phyloP scores from a whole-genome alignment of 1,284 basidiomycete species.

The Xanthoconium separans region DNA sequence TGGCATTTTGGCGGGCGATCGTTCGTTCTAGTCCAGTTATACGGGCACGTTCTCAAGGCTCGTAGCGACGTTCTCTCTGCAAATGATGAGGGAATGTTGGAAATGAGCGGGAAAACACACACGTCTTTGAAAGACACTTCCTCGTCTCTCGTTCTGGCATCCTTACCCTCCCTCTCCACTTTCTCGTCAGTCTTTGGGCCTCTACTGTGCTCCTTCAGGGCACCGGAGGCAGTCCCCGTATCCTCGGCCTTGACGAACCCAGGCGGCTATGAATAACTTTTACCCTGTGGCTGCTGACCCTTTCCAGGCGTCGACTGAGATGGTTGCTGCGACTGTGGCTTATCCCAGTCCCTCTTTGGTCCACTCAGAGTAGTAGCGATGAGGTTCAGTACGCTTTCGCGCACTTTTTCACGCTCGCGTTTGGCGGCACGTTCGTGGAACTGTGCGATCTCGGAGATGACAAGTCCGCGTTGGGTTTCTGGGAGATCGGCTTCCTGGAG shows the following conservation, averaged over 20 bases:
- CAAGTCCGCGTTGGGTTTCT: constrained; percentile 91
- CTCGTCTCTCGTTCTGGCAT: constrained; percentile 71
- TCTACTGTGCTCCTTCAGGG: constrained; percentile 38
- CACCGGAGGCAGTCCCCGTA: constrained; percentile 27
- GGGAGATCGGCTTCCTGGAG: constrained; percentile 93
- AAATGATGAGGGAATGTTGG: neutral
- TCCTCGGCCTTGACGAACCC: constrained; percentile 76
- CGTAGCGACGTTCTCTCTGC: constrained; percentile 65
- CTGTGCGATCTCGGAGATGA: constrained; percentile 92
- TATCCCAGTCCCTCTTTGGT: constrained; percentile 79
- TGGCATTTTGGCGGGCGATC: constrained; percentile 66
- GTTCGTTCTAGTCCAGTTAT: constrained; percentile 75
- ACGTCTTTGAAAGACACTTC: constrained; percentile 85
- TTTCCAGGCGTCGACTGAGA: constrained; percentile 36
- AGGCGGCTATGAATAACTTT: constrained; percentile 72
- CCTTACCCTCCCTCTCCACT: constrained; percentile 74
- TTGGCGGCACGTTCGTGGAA: constrained; percentile 88
- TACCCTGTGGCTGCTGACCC: constrained; percentile 50
- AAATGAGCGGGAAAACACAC: constrained; percentile 34
- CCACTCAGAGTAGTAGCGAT: constrained; percentile 54
- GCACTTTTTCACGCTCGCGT: constrained; percentile 81
- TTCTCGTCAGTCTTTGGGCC: constrained; percentile 80
- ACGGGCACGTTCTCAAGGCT: constrained; percentile 66
- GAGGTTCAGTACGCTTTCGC: constrained; percentile 48
- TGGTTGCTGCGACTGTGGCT: constrained; percentile 47